A percentile compares a stretch with the other conserved stretches of the same genome.
Conservation (phyloP, 768 basidiomycete species). For the Mrakia blollopis region DNA sequence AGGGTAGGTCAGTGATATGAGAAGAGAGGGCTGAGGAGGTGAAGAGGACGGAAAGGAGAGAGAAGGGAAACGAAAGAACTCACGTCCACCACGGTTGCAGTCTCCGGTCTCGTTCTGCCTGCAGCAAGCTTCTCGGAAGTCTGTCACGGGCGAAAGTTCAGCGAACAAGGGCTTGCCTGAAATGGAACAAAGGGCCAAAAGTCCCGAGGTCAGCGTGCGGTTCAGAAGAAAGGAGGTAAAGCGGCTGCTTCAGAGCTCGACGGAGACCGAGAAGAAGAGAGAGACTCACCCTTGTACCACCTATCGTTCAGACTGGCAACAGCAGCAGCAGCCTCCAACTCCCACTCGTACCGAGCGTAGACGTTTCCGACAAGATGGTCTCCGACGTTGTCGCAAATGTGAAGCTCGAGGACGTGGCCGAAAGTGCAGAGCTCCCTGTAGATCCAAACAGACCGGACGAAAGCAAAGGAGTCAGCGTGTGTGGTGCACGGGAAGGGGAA, state of each 20-base stretch:
- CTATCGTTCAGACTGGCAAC: slow-evolving; percentile 90
- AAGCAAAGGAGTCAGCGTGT: neutral
- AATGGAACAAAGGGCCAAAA: neutral
- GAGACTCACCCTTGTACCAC: slow-evolving; percentile 89
- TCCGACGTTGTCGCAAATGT: slow-evolving; percentile 99
- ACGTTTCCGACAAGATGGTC: slow-evolving; percentile 97
- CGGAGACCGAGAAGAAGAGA: neutral
- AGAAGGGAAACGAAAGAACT: no score
- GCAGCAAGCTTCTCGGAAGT: slow-evolving; percentile 98
- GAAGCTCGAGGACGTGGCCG: slow-evolving; percentile 90
- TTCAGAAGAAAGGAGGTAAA: neutral
- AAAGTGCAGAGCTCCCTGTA: slow-evolving; percentile 77
- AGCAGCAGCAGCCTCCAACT: slow-evolving; percentile 90
- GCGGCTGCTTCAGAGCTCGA: neutral
- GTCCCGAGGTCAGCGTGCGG: neutral
- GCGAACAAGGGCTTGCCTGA: slow-evolving; percentile 50
- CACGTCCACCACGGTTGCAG: slow-evolving; percentile 75
- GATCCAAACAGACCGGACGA: neutral
- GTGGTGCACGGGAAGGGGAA: no score
- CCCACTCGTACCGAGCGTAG: slow-evolving; percentile 97
- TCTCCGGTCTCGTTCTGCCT: slow-evolving; percentile 98
- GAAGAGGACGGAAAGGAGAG: no score
- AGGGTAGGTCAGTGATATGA: no score
- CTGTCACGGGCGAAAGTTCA: slow-evolving; percentile 96
- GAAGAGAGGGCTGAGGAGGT: no score